Percentiles rank a stretch among this genome's conserved stretches.
Evolutionary conservation across 768 basidiomycete genomes (phyloP).

Genomic region (Mycena leptocephala): DNA sequence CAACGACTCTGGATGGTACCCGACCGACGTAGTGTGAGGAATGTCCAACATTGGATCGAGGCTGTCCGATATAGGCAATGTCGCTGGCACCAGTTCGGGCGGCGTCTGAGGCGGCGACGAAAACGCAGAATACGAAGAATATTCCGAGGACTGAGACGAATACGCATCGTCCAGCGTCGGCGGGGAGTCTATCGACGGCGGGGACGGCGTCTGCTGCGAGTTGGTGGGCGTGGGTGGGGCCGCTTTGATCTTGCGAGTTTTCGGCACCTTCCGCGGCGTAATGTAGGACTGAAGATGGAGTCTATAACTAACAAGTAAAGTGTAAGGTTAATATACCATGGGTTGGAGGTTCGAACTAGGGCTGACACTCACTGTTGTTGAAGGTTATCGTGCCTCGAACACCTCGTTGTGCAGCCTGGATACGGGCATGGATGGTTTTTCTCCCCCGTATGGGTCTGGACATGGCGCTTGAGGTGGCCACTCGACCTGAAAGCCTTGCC

Average conservation of each 20-base stretch:
- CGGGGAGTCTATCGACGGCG: slow-evolving; percentile 5
- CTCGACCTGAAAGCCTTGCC: slow-evolving; percentile 73
- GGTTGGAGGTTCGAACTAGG: not conserved
- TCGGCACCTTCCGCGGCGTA: not conserved
- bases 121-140: not conserved
- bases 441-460: slow-evolving; percentile 78
- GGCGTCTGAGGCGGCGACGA: not conserved
- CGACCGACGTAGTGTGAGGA: not conserved
- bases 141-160: slow-evolving; percentile 4
- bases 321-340: not conserved
- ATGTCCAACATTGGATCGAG: not conserved
- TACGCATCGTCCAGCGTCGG: not conserved
- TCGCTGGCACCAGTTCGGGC: not conserved
- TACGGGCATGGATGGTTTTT: slow-evolving; percentile 81
- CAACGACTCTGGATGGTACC: not conserved
- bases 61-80: not conserved
- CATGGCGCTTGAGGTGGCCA: slow-evolving; percentile 76
- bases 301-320: slow-evolving; percentile 1
- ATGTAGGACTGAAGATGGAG: not conserved
- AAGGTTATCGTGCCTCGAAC: slow-evolving; percentile 79
- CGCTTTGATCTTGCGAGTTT: not conserved
- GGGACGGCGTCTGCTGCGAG: not conserved
- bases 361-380: slow-evolving; percentile 34
- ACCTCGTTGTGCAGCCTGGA: slow-evolving; percentile 79
- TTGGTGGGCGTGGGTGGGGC: not conserved